A percentile compares a stretch with the other conserved stretches of the same genome.
phyloP scores from a whole-genome alignment of 2,329 filamentous ascomycete genomes.

The Xylariaceae sp. region DNA sequence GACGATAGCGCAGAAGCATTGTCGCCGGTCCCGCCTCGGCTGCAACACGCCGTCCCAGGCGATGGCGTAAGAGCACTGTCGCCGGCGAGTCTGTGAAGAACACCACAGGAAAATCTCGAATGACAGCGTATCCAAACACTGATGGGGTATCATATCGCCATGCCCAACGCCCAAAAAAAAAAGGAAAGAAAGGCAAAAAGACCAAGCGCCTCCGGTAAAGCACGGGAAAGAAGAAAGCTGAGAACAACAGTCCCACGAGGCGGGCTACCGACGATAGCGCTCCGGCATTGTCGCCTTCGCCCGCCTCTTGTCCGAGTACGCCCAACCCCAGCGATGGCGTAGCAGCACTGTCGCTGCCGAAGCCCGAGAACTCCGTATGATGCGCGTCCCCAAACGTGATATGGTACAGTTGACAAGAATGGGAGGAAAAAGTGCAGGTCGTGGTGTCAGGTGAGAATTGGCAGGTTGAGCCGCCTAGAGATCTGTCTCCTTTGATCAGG shows the following conservation, averaged over 20 bases:
- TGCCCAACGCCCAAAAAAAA: conserved; percentile 18
- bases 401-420: too few relatives aligned
- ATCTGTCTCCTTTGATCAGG: too few relatives aligned
- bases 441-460: conserved; percentile 13
- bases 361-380: conserved; percentile 16
- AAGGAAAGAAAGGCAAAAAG: conserved; percentile 8
- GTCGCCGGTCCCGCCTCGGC: conserved; percentile 35
- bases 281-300: conserved; percentile 30
- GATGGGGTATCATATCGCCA: conserved; percentile 41
- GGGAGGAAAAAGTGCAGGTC: too few relatives aligned
- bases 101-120: conserved; percentile 23
- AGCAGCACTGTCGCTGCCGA: conserved; percentile 30
- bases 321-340: conserved; percentile 28
- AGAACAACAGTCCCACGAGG: conserved; percentile 9
- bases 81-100: conserved; percentile 23
- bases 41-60: conserved; percentile 39
- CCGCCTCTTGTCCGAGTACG: conserved; percentile 15
- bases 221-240: conserved; percentile 14
- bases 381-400: conserved; percentile 21
- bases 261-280: conserved; percentile 28
- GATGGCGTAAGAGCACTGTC: conserved; percentile 42
- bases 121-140: conserved; percentile 47
- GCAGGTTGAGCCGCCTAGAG: conserved; percentile 31
- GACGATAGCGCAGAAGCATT: conserved; percentile 50
- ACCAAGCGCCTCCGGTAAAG: conserved; percentile 8